Evolutionary conservation across 1,284 basidiomycete species (phyloP).

Genomic region (Trametes hirsuta): DNA sequence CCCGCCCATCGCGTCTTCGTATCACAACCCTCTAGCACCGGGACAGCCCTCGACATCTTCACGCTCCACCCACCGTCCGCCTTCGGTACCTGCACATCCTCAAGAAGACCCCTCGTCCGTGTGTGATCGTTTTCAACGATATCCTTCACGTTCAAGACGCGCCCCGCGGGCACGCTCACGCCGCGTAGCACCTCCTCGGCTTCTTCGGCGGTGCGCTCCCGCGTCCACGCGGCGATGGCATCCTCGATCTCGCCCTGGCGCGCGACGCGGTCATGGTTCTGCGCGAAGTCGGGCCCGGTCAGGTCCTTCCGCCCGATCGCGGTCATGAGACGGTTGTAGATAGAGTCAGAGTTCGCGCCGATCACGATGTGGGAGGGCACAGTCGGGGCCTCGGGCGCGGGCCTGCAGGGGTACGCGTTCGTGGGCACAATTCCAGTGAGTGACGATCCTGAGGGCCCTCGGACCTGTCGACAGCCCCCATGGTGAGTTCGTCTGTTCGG

Average conservation of each 20-base stretch:
- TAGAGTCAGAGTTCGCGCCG: slow-evolving; percentile 69
- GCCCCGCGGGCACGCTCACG: slow-evolving; percentile 65
- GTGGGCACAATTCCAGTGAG: slow-evolving; percentile 75
- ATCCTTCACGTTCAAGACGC: slow-evolving; percentile 63
- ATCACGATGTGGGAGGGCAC: slow-evolving; percentile 64
- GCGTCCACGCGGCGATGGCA: slow-evolving; percentile 65
- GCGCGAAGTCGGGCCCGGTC: slow-evolving; percentile 53
- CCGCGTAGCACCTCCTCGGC: slow-evolving; percentile 57
- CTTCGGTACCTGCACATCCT: slow-evolving; percentile 58
- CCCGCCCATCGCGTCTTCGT: slow-evolving; percentile 66
- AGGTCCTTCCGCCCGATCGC: slow-evolving; percentile 62
- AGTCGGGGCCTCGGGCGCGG: slow-evolving; percentile 43
- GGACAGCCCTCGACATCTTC: slow-evolving; percentile 67
- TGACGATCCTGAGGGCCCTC: slow-evolving; percentile 72
- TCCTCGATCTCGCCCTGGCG: slow-evolving; percentile 62
- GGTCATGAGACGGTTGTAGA: slow-evolving; percentile 68
- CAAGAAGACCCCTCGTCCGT: slow-evolving; percentile 55
- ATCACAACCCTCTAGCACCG: slow-evolving; percentile 59
- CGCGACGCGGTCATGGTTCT: slow-evolving; percentile 65
- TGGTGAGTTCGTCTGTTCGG: background rate
- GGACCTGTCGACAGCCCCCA: slow-evolving; percentile 43
- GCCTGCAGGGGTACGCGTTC: slow-evolving; percentile 68
- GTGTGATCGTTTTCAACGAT: slow-evolving; percentile 61
- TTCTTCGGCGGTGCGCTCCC: slow-evolving; percentile 57
- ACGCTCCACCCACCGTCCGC: slow-evolving; percentile 51